Base-by-base conservation (phyloP, 106 monocot genomes). In the Acorus gramineus region DNA sequence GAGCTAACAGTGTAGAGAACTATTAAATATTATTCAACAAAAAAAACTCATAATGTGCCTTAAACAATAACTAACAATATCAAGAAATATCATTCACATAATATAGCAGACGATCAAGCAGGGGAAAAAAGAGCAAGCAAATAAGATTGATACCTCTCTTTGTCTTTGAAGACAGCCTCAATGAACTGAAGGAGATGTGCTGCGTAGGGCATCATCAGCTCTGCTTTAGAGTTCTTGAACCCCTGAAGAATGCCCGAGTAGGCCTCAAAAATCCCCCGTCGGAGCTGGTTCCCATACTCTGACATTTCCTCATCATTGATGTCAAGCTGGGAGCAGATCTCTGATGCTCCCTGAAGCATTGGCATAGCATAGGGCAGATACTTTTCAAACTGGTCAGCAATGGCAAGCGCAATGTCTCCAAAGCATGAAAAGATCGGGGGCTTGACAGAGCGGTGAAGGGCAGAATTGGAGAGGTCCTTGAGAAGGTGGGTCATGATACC, bases 191-290 rank as follows among this genome's bases (percentile, higher is more conserved):
- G 63, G 51, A 94, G 67, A 71, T 79, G 79, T 13, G 53, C 69
- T 7, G 81, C 86, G 65, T 75, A 73, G 50, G 94, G 94, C 49
- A 82, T 50, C 81, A 93, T 73, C 45, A 89, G 73, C 46, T 83
- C 76, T 5, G 93, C 63, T 76, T 89, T 93, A 4, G 89, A 72
- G 73, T 57, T 82, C 69, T 94, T 94, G 65, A 90, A 86, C 2
- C 94, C 94, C 52, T 94, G 94, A 42, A 94, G 79, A 42, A 94
- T 94, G 12, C 94, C 94, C 1, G 94, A 90, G 66, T 90, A 94
- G 11, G 89, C 94, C 71, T 94, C 94, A 49, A 94, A 82, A 60
- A 94, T 86, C 52, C 94, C 84, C n/a, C 78, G 72, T 58, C 94
- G 71, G 8, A 94, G 81, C 50, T 84, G 84, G 68, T 94, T 94